Conservation (phyloP, 23 red algal species). For the Pyropia yezoensis region DNA sequence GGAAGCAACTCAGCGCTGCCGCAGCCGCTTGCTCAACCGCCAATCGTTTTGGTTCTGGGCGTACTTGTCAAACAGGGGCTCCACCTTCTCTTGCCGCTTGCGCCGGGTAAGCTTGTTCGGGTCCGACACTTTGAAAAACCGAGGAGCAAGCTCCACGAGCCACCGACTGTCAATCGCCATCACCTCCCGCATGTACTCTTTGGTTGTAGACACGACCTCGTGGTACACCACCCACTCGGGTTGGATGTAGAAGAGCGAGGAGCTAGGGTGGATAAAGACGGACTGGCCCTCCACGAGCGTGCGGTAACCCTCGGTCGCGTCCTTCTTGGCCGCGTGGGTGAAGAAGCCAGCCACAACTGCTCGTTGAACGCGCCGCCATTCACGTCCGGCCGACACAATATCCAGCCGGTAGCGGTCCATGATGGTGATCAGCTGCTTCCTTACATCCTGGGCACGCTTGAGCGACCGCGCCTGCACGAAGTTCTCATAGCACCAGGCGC, state of each 20-base stretch:
- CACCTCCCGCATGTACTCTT: conserved; percentile 93
- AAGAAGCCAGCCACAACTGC: conserved; percentile 91
- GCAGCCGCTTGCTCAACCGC: conserved; percentile 42
- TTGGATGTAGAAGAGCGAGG: conserved; percentile 69
- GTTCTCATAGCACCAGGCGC: conserved; percentile 89
- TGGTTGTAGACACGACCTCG: conserved; percentile 88
- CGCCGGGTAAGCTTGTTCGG: conserved; percentile 69
- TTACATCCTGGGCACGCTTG: conserved; percentile 79
- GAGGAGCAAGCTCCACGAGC: conserved; percentile 81
- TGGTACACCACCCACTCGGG: conserved; percentile 93
- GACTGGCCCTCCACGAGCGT: conserved; percentile 62
- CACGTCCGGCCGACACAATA: conserved; percentile 39
- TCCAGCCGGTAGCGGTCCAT: conserved; percentile 74
- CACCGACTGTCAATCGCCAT: conserved; percentile 80
- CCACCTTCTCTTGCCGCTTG: conserved; percentile 76
- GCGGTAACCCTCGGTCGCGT: conserved; percentile 77
- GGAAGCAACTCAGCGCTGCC: conserved; percentile 30
- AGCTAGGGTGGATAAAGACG: conserved; percentile 93
- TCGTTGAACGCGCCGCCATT: conserved; percentile 59
- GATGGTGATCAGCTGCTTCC: conserved; percentile 88
- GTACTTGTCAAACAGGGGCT: conserved; percentile 88
- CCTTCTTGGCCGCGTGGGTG: conserved; percentile 78
- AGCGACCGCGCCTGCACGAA: conserved; percentile 81
- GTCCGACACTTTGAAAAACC: conserved; percentile 77
- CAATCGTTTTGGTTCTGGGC: conserved; percentile 91